Conservation (phyloP, 495 filamentous ascomycete species). For the Aspergillus coremiiformis region DNA sequence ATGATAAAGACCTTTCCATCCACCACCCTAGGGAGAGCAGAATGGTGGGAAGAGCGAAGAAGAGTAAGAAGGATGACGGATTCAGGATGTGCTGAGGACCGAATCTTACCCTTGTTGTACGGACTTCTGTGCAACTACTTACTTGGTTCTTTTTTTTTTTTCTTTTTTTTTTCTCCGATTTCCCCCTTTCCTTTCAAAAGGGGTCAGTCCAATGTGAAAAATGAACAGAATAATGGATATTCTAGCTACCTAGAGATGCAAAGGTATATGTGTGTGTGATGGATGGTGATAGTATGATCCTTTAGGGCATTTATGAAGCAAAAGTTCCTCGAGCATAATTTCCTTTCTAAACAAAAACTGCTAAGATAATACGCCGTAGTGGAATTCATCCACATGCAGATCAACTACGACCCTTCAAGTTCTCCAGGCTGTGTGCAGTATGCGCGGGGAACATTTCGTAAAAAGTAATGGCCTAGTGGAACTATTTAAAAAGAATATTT, state of each 20-base stretch:
- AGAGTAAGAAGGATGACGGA: not conserved
- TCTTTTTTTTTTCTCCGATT: too few relatives aligned
- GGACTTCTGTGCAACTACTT: not conserved
- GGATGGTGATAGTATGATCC: not conserved
- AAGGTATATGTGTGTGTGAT: not conserved
- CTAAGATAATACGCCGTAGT: not conserved
- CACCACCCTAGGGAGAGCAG: not conserved
- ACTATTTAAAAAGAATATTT: not conserved
- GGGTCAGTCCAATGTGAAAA: not conserved
- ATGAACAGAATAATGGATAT: not conserved
- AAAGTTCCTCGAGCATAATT: not conserved
- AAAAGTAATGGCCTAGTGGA: not conserved
- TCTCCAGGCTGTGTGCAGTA: not conserved
- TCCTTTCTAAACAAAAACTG: not conserved
- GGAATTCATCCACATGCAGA: not conserved
- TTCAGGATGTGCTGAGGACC: not conserved
- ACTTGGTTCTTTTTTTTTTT: too few relatives aligned
- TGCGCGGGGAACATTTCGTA: not conserved
- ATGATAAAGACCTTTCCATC: not conserved
- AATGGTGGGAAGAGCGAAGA: not conserved
- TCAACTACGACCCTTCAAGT: not conserved
- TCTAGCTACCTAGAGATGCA: not conserved
- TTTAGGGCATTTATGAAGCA: not conserved
- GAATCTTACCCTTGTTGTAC: not conserved
- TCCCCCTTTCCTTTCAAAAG: not conserved